Evolutionary conservation across 2,329 filamentous ascomycete species (phyloP), one percentile per base, ranked within the genome.

Genomic region (Sporothrix pallida): DNA sequence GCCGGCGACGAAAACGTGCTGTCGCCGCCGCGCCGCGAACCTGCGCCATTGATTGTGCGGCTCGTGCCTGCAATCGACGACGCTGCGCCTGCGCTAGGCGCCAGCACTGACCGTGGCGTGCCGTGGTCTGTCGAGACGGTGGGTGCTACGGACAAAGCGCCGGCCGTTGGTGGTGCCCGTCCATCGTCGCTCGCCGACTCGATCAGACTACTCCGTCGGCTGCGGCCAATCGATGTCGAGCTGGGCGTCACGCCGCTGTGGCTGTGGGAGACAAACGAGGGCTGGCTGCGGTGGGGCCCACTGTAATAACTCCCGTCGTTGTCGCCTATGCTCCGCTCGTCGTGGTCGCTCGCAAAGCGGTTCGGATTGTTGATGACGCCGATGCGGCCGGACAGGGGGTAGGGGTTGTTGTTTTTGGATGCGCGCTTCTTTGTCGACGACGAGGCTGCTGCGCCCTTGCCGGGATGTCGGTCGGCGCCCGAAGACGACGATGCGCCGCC

Each of bases 91-190:
- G 96, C 93, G 44, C 94, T 97, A 58, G 92, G 90, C 15, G 92
- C 92, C 12, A 88, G 88, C 77, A 94, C 89, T 1, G 93, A 97
- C 75, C 90, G 87, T 10, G 92, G 86, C 0, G 91, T 91, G 76
- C 95, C 93, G 60, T 90, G 89, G 76, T 95, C 94, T 15, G 94
- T 97, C n/a, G 92, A 94, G 4, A 94, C 86, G 0, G 94, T 97
- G 2, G 92, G 92, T 4, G 93, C 92, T 72, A 90, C 87, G 26
- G 93, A 97, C 79, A 92, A 91, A 75, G 89, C 90, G 74, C 92
- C 91, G 37, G 87, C 87, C 9, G 86, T 89, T 1, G 87, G 85
- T 44, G 88, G 88, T 10, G 86, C 81, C 13, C 80, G 84, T 50
- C 88, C 89, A 76, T 91, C 89, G 76, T 91, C 90, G 54, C 84